Evolutionary conservation across 257 asterid genomes (phyloP).

Genomic region (Thymus mandschuricus): DNA sequence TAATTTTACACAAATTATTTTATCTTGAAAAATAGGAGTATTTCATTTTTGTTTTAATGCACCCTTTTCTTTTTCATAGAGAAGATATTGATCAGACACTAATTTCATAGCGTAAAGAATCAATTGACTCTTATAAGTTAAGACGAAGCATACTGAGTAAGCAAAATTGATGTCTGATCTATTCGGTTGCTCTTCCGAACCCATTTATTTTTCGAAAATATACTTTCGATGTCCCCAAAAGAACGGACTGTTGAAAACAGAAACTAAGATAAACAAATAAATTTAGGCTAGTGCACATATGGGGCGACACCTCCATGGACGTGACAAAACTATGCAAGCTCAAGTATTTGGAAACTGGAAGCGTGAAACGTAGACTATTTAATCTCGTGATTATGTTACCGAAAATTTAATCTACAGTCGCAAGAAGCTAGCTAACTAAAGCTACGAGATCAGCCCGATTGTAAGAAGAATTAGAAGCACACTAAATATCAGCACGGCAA

Average conservation of each 20-base stretch:
- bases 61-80: no score
- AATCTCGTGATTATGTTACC: conserved; percentile 8
- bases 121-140: no score
- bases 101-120: no score
- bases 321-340: neutral
- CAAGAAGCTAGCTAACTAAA: conserved; percentile 2
- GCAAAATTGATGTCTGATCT: no score
- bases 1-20: no score
- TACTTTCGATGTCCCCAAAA: neutral
- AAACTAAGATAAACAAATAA: neutral
- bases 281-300: neutral
- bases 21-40: no score
- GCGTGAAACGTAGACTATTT: neutral
- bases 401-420: conserved; percentile 23
- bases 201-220: no score
- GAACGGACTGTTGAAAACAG: neutral
- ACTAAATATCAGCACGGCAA: conserved; percentile 8
- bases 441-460: neutral
- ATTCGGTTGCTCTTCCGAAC: neutral
- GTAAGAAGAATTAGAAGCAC: neutral
- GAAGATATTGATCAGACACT: no score
- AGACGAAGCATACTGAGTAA: no score
- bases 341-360: neutral
- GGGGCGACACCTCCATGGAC: neutral
- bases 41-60: no score